phyloP scores from a whole-genome alignment of 768 basidiomycete genomes.

The Russula olivacea region DNA sequence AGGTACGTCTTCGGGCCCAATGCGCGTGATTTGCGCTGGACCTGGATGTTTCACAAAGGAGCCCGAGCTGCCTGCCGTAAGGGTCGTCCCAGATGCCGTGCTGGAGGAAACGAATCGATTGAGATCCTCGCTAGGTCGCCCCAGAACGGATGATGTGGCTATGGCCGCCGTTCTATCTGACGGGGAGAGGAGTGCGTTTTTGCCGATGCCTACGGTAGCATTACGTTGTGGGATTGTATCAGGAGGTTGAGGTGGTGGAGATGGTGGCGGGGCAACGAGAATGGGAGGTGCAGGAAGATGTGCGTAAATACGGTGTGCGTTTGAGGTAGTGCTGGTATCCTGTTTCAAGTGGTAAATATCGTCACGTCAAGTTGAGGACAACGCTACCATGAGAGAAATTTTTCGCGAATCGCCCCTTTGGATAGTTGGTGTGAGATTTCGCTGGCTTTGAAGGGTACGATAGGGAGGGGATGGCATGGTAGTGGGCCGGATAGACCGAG shows the following conservation, averaged over 20 bases:
- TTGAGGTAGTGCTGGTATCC: slow-evolving; percentile 40
- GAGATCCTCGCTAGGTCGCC: slow-evolving; percentile 60
- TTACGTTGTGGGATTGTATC: slow-evolving; percentile 12
- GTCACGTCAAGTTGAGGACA: background rate
- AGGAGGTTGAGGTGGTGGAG: slow-evolving; percentile 24
- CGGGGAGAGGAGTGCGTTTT: slow-evolving; percentile 23
- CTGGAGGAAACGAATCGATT: slow-evolving; percentile 89
- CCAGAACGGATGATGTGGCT: slow-evolving; percentile 48
- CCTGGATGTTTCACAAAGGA: slow-evolving; percentile 84
- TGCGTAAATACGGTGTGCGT: slow-evolving; percentile 29
- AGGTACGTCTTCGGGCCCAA: slow-evolving; percentile 73
- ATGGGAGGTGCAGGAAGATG: slow-evolving; percentile 32
- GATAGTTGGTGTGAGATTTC: background rate
- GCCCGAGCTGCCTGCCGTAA: slow-evolving; percentile 64
- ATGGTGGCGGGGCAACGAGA: slow-evolving; percentile 24
- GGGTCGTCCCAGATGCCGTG: slow-evolving; percentile 69
- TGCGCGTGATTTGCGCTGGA: slow-evolving; percentile 71
- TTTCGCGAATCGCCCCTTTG: background rate
- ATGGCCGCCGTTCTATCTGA: slow-evolving; percentile 33
- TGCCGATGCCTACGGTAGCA: background rate
- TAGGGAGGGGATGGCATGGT: background rate
- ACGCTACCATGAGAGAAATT: slow-evolving; percentile 2
- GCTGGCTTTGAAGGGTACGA: background rate
- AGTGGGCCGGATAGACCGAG: background rate
- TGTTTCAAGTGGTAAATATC: slow-evolving; percentile 42